Conservation (phyloP, 306 rosid genomes). For the Dalbergia cultrata region DNA sequence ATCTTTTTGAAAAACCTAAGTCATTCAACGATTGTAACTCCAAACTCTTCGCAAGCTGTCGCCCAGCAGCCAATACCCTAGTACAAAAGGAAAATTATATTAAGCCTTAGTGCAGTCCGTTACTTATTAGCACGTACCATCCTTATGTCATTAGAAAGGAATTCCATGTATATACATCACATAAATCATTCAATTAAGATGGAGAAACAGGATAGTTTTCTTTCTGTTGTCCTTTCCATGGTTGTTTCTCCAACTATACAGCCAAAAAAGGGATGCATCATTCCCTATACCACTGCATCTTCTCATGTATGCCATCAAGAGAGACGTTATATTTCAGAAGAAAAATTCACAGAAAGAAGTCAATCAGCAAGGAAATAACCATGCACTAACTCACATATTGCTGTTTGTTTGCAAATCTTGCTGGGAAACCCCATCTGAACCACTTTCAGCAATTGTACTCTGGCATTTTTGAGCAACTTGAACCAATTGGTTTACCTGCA, state of each 20-base stretch:
- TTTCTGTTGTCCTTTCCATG: not conserved
- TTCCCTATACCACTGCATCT: slow-evolving; percentile 1
- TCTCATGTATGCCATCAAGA: slow-evolving; percentile 24
- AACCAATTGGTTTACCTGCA: slow-evolving; percentile 90
- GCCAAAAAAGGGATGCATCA: not conserved
- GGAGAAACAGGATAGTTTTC: not conserved
- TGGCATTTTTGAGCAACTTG: slow-evolving; percentile 96
- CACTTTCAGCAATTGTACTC: slow-evolving; percentile 85
- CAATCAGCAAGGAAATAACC: slow-evolving; percentile 3
- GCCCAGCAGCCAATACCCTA: slow-evolving; percentile 92
- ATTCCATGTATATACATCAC: not conserved
- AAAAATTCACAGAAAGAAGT: slow-evolving; percentile 12
- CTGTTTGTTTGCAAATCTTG: slow-evolving; percentile 91
- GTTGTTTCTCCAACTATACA: not conserved
- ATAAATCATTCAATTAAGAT: not conserved
- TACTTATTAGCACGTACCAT: slow-evolving; percentile 2
- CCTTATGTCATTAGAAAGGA: not conserved
- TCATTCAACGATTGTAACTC: slow-evolving; percentile 94
- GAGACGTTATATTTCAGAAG: not conserved
- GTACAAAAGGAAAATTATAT: slow-evolving; percentile 45
- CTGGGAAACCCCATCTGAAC: slow-evolving; percentile 90
- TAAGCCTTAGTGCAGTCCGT: not conserved
- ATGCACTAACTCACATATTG: slow-evolving; percentile 75
- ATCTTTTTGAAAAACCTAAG: slow-evolving; percentile 95
- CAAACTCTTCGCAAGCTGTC: slow-evolving; percentile 93